phyloP scores from a whole-genome alignment of 768 basidiomycete genomes.

The Boletus reticuloceps region DNA sequence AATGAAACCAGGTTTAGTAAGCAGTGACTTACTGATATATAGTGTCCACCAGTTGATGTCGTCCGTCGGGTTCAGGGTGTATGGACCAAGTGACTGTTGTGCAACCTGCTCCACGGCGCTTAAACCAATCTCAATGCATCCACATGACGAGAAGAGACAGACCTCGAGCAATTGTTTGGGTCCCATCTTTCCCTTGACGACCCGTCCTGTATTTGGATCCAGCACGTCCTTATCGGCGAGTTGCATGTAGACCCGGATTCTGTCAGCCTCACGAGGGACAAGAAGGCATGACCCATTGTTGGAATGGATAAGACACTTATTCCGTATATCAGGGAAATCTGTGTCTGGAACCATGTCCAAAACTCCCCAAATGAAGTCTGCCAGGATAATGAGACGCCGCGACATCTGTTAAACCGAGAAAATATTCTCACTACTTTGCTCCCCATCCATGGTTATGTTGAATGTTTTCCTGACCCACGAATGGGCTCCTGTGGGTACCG shows the following conservation, averaged over 20 bases:
- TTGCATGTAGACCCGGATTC: conserved; percentile 52
- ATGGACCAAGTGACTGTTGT: conserved; percentile 40
- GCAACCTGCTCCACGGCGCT: conserved; percentile 33
- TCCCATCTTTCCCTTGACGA: conserved; percentile 39
- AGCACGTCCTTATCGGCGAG: conserved; percentile 40
- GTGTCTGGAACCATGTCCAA: conserved; percentile 46
- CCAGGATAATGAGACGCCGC: not conserved
- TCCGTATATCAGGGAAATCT: conserved; percentile 54
- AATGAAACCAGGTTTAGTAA: not conserved
- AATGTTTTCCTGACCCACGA: conserved; percentile 77
- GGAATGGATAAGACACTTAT: conserved; percentile 48
- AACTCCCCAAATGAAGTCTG: conserved; percentile 45
- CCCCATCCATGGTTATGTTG: conserved; percentile 71
- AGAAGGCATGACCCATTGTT: conserved; percentile 48
- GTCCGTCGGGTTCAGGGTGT: conserved; percentile 28
- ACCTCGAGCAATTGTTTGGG: conserved; percentile 41
- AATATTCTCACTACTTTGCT: conserved; percentile 46
- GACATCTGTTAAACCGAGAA: not conserved
- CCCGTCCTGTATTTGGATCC: conserved; percentile 37
- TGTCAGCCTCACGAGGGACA: conserved; percentile 49
- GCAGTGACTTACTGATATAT: conserved; percentile 40
- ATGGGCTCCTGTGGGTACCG: conserved; percentile 56
- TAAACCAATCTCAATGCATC: not conserved
- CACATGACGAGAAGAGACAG: not conserved
- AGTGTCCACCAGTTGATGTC: conserved; percentile 49